Conservation (phyloP, 768 basidiomycete genomes). For the Pulveroboletus sp. region DNA sequence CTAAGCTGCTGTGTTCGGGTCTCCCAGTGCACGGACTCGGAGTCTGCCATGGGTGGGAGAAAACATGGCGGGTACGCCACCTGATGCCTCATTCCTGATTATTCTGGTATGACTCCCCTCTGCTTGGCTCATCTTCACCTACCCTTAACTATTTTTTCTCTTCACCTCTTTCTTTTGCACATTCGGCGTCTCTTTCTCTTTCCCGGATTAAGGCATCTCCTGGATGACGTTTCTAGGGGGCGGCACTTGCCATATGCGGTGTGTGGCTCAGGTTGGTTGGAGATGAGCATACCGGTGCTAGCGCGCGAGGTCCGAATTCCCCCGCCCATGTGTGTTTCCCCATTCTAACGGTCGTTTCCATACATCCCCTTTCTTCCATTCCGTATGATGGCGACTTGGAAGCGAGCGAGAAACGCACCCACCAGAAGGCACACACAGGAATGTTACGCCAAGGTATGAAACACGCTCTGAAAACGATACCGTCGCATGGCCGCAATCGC, state of each 20-base stretch:
- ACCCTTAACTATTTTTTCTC: neutral
- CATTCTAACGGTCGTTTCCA: neutral
- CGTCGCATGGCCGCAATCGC: too few species aligned
- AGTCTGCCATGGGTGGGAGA: too few species aligned
- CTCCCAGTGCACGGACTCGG: too few species aligned
- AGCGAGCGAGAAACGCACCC: neutral
- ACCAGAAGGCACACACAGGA: neutral
- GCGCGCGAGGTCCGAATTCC: neutral
- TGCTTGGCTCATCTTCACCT: neutral
- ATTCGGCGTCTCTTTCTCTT: neutral
- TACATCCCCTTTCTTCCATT: slow-evolving; percentile 1
- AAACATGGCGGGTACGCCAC: neutral
- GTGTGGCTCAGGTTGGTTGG: neutral
- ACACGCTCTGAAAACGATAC: neutral
- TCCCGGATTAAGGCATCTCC: neutral
- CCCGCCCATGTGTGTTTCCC: neutral
- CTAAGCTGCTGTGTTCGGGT: too few species aligned
- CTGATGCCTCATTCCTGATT: neutral
- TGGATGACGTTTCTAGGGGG: neutral
- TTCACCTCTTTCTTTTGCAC: neutral
- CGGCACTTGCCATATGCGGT: neutral
- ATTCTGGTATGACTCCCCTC: neutral
- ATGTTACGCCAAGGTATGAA: neutral
- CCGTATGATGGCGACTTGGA: neutral
- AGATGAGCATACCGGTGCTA: neutral